Evolutionary conservation across 768 basidiomycete genomes (phyloP).

Genomic region (Tricholoma matsutake): DNA sequence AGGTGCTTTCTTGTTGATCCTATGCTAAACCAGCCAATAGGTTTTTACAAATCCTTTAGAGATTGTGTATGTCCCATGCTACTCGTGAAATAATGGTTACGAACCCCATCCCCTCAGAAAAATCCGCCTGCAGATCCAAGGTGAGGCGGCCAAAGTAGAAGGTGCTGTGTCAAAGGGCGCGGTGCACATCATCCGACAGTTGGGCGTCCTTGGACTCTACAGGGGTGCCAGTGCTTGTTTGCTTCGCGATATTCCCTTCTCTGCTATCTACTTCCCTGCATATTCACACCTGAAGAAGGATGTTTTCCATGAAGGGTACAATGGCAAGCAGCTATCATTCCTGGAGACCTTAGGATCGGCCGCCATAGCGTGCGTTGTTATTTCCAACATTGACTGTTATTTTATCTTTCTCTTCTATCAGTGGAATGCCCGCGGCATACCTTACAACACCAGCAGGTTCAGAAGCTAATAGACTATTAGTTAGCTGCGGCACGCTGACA

Average conservation of each 20-base stretch:
- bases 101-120: conserved; percentile 48
- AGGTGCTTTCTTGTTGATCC: conserved; percentile 1
- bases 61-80: conserved; percentile 68
- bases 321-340: conserved; percentile 90
- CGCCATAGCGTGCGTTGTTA: conserved; percentile 66
- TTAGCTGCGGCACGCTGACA: conserved; percentile 11
- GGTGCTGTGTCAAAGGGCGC: conserved; percentile 83
- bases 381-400: conserved; percentile 13
- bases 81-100: conserved; percentile 2
- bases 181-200: conserved; percentile 86
- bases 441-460: conserved; percentile 87
- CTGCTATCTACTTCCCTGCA: conserved; percentile 87
- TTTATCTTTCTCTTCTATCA: conserved; percentile 38
- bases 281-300: conserved; percentile 92
- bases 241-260: conserved; percentile 95
- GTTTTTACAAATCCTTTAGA: conserved; percentile 97
- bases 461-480: conserved; percentile 19
- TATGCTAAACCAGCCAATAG: conserved; percentile 37
- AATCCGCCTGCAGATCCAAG: conserved; percentile 94
- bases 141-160: conserved; percentile 87
- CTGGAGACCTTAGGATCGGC: conserved; percentile 84
- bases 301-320: conserved; percentile 92
- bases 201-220: conserved; percentile 92
- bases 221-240: conserved; percentile 91
- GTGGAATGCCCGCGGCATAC: conserved; percentile 98